These are phyloP conservation scores for Myriosclerotinia duriaeana DNA, from an alignment of 2,329 filamentous ascomycete species.

Conservation along the genomic window DNA sequence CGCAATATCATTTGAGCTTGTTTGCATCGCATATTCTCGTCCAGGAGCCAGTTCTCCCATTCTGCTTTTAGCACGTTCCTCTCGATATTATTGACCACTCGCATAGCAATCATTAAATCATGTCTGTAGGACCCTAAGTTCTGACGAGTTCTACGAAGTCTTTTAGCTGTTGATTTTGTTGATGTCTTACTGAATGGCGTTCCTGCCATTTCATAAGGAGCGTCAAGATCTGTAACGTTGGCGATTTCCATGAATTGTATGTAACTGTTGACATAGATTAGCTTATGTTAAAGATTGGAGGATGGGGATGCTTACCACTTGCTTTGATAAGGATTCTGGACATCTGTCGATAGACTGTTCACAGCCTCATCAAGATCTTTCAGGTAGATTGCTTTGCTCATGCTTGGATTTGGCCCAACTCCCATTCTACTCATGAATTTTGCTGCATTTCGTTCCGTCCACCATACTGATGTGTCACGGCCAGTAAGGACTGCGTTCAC, in stretches of 20 bases:
- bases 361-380: constrained; percentile 70
- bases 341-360: constrained; percentile 31
- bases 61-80: constrained; percentile 80
- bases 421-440: constrained; percentile 81
- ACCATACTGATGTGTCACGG: constrained; percentile 74
- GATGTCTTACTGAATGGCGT: constrained; percentile 48
- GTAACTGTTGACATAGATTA: constrained; percentile 47
- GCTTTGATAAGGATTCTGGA: constrained; percentile 44
- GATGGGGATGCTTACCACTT: constrained; percentile 47
- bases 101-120: constrained; percentile 85
- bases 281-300: not conserved
- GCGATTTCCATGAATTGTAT: constrained; percentile 60
- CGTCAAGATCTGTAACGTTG: constrained; percentile 58
- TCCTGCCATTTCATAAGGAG: constrained; percentile 54
- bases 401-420: constrained; percentile 72
- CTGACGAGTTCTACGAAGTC: constrained; percentile 77
- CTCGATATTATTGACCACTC: constrained; percentile 87
- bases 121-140: constrained; percentile 81
- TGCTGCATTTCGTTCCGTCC: constrained; percentile 75
- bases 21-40: constrained; percentile 75
- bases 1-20: constrained; percentile 53
- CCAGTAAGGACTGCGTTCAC: constrained; percentile 76
- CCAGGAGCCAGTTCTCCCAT: constrained; percentile 88
- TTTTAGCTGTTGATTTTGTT: constrained; percentile 55
- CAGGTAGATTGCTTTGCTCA: constrained; percentile 84